Evolutionary conservation across 2,329 filamentous ascomycete genomes (phyloP).

Genomic region (Botryotinia narcissicola): DNA sequence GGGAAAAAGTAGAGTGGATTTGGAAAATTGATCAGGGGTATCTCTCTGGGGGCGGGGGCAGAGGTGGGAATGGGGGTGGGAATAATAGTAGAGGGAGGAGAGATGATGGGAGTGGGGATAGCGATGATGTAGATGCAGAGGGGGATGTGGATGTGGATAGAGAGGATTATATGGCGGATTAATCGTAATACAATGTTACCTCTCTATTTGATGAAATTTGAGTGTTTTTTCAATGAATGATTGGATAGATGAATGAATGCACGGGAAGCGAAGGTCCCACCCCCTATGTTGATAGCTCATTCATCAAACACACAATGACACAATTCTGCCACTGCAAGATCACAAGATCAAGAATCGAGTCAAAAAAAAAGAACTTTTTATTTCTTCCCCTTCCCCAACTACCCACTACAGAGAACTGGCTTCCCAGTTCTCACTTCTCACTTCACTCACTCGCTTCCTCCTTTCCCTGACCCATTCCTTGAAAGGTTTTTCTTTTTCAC

Average conservation of each 20-base stretch:
- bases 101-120: background rate
- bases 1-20: slow-evolving; percentile 97
- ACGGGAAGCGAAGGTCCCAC: no score
- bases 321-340: background rate
- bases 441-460: background rate
- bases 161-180: slow-evolving; percentile 13
- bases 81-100: background rate
- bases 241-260: no score
- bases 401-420: background rate
- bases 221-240: no score
- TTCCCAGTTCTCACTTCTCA: background rate
- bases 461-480: background rate
- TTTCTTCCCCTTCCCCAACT: background rate
- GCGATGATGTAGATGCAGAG: background rate
- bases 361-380: background rate
- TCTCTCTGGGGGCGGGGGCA: slow-evolving; percentile 32
- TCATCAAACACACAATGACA: background rate
- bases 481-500: background rate
- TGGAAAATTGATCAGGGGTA: slow-evolving; percentile 77
- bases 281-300: background rate
- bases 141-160: slow-evolving; percentile 2
- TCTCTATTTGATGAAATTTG: background rate
- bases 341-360: background rate
- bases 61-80: background rate
- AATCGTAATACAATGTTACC: background rate